phyloP scores from a whole-genome alignment of 2,329 filamentous ascomycete genomes.

The Bipolaris cookei region DNA sequence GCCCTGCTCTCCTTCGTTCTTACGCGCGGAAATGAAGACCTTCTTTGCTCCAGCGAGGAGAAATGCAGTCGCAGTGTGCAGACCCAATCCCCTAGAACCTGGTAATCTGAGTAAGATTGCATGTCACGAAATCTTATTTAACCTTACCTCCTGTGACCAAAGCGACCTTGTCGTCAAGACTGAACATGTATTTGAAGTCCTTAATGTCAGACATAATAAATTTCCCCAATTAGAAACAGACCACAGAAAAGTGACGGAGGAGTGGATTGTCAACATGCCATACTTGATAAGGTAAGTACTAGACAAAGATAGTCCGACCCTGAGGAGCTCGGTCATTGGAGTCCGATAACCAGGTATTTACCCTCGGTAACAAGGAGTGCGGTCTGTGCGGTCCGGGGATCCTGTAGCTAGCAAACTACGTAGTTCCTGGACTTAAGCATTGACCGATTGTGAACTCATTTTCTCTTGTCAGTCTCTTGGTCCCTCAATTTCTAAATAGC shows the following conservation, averaged over 20 bases:
- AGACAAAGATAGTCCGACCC: conserved; percentile 19
- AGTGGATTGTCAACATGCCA: conserved; percentile 9
- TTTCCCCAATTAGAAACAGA: background rate
- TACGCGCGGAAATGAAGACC: conserved; percentile 50
- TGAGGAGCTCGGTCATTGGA: conserved; percentile 33
- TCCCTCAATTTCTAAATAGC: background rate
- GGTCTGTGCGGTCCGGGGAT: conserved; percentile 29
- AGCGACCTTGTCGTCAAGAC: conserved; percentile 48
- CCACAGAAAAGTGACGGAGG: background rate
- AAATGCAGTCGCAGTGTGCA: conserved; percentile 50
- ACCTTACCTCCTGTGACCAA: conserved; percentile 45
- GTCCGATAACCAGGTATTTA: conserved; percentile 29
- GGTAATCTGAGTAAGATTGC: background rate
- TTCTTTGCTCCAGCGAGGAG: conserved; percentile 50
- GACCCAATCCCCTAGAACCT: conserved; percentile 51
- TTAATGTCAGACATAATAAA: conserved; percentile 41
- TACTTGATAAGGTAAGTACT: conserved; percentile 14
- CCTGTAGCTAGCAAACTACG: background rate
- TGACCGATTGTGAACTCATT: background rate
- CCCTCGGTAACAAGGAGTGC: conserved; percentile 29
- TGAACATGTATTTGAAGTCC: conserved; percentile 45
- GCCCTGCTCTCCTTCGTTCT: conserved; percentile 46
- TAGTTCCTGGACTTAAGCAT: too few species aligned
- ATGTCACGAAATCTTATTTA: background rate
- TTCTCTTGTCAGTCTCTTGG: background rate